Evolutionary conservation across 2,329 filamentous ascomycete species (phyloP), one percentile per base, ranked within the genome.

Genomic region (Arachnopeziza araneosa): DNA sequence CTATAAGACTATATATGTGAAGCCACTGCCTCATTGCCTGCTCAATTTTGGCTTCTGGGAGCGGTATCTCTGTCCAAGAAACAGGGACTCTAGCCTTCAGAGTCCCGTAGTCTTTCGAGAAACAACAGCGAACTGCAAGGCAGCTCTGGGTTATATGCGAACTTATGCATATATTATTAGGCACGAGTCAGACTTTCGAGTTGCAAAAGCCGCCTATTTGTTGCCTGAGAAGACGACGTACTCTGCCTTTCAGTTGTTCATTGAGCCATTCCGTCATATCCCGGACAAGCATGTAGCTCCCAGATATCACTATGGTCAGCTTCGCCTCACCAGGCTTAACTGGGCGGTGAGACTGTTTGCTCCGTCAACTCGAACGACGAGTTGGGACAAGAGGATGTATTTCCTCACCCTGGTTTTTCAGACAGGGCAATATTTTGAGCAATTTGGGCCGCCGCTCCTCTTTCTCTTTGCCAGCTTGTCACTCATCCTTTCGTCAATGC

Each of bases 11-110:
- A 66, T 72, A 22, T 71, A 67, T 53, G 62, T 73, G 48, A 73
- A 73, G 50, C 70, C 70, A 2, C 54, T 73, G 1, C 71, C 70
- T 1, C 24, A 50, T 1, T 72, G 68, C 54, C 65, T 73, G 7
- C 24, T 67, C 12, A 67, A 64, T 17, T 55, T 69, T 24, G 24
- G 54, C 1, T 69, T 74, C 50, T 73, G 70, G 67, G 21, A 26
- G 14, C 44, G 24, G 6, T 57, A 62, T 50, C 52, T 62, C n/a
- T 51, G 49, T 3, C 26, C 12, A 19, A 14, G 12, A 19, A 14
- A 44, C 36, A 44, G 36, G 6, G 17, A 44, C 12, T 14, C 36
- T 14, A 44, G 12, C 17, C 4, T 44, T 19, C 36, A 19, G 17
- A 19, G 3, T 19, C 36, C 36, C 9, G 26, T 30, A n/a, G 21